These are phyloP conservation scores for Trebouxia sp. DNA, from an alignment of 139 green algal genomes.

Conservation along the genomic window DNA sequence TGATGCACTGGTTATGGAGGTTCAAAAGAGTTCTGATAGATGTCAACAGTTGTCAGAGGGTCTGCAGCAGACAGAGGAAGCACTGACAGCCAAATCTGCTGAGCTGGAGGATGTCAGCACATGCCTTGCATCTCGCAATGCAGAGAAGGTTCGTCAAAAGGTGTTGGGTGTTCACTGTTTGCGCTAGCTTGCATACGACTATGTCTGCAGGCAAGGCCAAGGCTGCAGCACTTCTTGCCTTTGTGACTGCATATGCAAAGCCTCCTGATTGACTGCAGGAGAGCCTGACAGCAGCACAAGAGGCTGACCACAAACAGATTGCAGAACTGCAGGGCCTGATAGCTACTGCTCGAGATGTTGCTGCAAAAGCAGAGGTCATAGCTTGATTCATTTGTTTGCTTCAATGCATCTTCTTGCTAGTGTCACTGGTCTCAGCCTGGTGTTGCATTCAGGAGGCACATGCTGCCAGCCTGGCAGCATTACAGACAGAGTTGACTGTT, in stretches of 20 bases:
- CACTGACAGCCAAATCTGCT: background rate
- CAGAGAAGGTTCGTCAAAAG: no score
- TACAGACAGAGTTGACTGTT: background rate
- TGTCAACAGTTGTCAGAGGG: background rate
- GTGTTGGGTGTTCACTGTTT: no score
- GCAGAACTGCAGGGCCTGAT: background rate
- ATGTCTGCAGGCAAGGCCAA: no score
- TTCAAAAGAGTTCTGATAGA: background rate
- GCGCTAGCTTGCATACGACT: no score
- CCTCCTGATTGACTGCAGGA: conserved; percentile 1
- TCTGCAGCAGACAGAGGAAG: conserved; percentile 6
- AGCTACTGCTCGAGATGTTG: background rate
- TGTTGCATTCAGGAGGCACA: background rate
- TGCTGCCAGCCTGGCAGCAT: background rate
- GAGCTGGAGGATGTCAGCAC: background rate
- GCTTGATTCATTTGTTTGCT: no score
- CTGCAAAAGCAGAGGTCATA: background rate
- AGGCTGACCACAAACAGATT: background rate
- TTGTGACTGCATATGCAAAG: background rate
- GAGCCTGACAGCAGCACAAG: background rate
- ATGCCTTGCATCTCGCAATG: background rate
- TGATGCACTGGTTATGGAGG: background rate
- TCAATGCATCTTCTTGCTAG: no score
- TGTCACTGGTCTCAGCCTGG: no score
- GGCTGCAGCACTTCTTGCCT: background rate